phyloP scores from a whole-genome alignment of 257 asterid genomes.

The Fraxinus anomala region DNA sequence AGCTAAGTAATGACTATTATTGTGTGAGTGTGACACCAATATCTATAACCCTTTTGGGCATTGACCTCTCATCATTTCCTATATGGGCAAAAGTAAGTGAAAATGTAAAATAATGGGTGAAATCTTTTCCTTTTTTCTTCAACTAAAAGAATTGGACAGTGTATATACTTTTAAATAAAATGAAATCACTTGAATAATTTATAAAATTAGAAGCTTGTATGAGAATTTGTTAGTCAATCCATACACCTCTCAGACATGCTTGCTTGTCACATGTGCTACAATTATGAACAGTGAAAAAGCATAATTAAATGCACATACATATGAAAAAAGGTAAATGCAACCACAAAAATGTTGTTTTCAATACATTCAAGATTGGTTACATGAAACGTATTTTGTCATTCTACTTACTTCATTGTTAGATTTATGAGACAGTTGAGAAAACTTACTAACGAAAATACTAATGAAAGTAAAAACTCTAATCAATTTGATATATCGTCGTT shows the following conservation, averaged over 20 bases:
- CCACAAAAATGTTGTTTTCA: not conserved
- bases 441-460: no score
- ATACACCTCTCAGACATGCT: not conserved
- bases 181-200: slow-evolving; percentile 3
- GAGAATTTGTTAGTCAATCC: slow-evolving; percentile 2
- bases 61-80: no score
- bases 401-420: not conserved
- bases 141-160: not conserved
- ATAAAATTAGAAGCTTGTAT: slow-evolving; percentile 11
- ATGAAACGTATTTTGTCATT: not conserved
- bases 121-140: not conserved
- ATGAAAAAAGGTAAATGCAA: not conserved
- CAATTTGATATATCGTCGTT: no score
- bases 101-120: not conserved
- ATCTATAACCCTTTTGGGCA: no score
- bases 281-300: not conserved
- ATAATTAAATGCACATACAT: not conserved
- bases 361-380: not conserved
- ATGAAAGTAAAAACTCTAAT: not conserved
- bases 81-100: no score
- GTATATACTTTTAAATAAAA: slow-evolving; percentile 16
- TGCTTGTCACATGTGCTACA: not conserved
- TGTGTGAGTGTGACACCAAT: no score
- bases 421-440: not conserved
- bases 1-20: no score